These are phyloP conservation scores for Isabelozyma pseudorhagii DNA, from an alignment of 805 yeast genomes.

Conservation along the genomic window DNA sequence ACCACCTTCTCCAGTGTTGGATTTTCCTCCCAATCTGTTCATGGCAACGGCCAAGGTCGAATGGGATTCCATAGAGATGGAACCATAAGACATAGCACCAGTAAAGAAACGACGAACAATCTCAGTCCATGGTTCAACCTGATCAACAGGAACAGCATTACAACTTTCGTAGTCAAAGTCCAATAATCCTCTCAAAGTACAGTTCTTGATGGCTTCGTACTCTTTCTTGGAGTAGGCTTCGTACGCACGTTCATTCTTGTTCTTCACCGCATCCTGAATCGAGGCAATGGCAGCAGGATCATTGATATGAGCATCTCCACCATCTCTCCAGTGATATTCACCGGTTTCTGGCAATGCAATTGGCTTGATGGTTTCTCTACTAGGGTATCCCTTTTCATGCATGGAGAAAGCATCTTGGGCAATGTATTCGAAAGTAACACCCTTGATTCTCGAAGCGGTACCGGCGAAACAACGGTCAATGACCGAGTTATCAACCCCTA, in stretches of 20 bases:
- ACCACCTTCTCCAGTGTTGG: slow-evolving; percentile 99
- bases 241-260: slow-evolving; percentile 91
- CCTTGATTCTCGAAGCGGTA: slow-evolving; percentile 94
- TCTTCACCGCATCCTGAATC: slow-evolving; percentile 96
- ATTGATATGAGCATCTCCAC: slow-evolving; percentile 93
- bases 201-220: slow-evolving; percentile 84
- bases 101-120: slow-evolving; percentile 95
- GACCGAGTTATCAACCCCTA: slow-evolving; percentile 93
- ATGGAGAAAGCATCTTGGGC: slow-evolving; percentile 95
- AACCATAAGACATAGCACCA: slow-evolving; percentile 99
- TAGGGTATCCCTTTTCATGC: slow-evolving; percentile 90
- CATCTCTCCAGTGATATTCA: slow-evolving; percentile 98
- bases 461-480: slow-evolving; percentile 95
- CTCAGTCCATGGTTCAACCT: slow-evolving; percentile 99
- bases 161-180: slow-evolving; percentile 81
- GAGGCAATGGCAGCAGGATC: slow-evolving; percentile 94
- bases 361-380: slow-evolving; percentile 66
- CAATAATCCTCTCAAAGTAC: slow-evolving; percentile 90
- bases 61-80: slow-evolving; percentile 97
- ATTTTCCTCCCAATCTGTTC: slow-evolving; percentile 97
- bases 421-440: slow-evolving; percentile 91
- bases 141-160: slow-evolving; percentile 85
- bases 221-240: slow-evolving; percentile 87
- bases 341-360: slow-evolving; percentile 88
- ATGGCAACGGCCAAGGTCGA: slow-evolving; percentile 97